Conservation (phyloP, 441 rosid species). For the Populus hybrid region DNA sequence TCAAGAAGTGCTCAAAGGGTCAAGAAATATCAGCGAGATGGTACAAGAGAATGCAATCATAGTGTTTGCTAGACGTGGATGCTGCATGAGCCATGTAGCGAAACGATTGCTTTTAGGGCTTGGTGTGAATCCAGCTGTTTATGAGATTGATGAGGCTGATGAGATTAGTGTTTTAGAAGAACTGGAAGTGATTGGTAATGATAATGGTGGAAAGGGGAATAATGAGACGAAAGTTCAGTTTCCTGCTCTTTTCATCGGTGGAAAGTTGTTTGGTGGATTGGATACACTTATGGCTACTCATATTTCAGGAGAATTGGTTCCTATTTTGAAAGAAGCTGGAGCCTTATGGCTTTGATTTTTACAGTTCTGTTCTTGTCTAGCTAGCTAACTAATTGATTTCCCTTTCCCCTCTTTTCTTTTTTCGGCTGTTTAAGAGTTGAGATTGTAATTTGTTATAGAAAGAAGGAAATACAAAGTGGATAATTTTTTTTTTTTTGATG, state of each 20-base stretch:
- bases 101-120: slow-evolving; percentile 63
- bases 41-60: slow-evolving; percentile 81
- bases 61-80: slow-evolving; percentile 66
- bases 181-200: slow-evolving; percentile 30
- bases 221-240: slow-evolving; percentile 37
- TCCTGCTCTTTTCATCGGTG: slow-evolving; percentile 85
- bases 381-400: neutral
- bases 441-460: slow-evolving; percentile 18
- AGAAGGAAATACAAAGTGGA: slow-evolving; percentile 4
- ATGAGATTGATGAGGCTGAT: slow-evolving; percentile 63
- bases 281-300: slow-evolving; percentile 90
- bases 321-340: slow-evolving; percentile 28
- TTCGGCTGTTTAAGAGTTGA: slow-evolving; percentile 10
- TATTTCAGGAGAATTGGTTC: slow-evolving; percentile 77
- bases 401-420: neutral
- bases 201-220: neutral
- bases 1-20: slow-evolving; percentile 11
- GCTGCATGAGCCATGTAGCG: slow-evolving; percentile 91
- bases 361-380: neutral
- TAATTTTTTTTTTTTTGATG: neutral
- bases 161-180: slow-evolving; percentile 35
- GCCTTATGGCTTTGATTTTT: slow-evolving; percentile 64
- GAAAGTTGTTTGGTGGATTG: slow-evolving; percentile 76
- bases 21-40: slow-evolving; percentile 27
- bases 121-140: slow-evolving; percentile 75